A percentile compares a stretch with the other conserved stretches of the same genome.
phyloP scores from a whole-genome alignment of 257 asterid species.

The Lithospermum erythrorhizon region DNA sequence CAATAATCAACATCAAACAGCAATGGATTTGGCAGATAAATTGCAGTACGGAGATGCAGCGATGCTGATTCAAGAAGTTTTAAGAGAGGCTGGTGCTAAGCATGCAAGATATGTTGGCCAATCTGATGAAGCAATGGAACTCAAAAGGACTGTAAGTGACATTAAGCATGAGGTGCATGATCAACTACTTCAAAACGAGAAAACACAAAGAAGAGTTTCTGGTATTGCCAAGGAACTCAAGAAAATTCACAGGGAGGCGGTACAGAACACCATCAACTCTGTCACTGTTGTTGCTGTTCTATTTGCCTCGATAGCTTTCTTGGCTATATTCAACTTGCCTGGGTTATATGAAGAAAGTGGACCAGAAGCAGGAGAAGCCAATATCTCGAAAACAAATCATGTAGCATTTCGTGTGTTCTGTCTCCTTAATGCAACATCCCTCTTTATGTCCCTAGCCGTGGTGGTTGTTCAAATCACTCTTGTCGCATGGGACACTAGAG shows the following conservation, averaged over 20 bases:
- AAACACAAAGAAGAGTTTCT: slow-evolving; percentile 78
- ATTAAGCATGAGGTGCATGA: slow-evolving; percentile 90
- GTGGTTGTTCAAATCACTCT: slow-evolving; percentile 89
- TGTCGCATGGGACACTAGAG: slow-evolving; percentile 86
- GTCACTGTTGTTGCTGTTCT: slow-evolving; percentile 89
- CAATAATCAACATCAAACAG: slow-evolving; percentile 68
- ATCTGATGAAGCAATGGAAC: slow-evolving; percentile 64
- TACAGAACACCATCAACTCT: slow-evolving; percentile 82
- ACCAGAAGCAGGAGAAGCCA: slow-evolving; percentile 50
- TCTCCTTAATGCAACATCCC: slow-evolving; percentile 72
- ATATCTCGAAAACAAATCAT: slow-evolving; percentile 19
- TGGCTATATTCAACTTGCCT: slow-evolving; percentile 84
- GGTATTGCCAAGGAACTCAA: slow-evolving; percentile 95
- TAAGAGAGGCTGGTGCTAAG: slow-evolving; percentile 77
- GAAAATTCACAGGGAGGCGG: slow-evolving; percentile 88
- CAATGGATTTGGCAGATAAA: slow-evolving; percentile 93
- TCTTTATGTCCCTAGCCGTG: slow-evolving; percentile 82
- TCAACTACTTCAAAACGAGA: slow-evolving; percentile 82
- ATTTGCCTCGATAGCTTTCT: slow-evolving; percentile 86
- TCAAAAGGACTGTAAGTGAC: slow-evolving; percentile 91
- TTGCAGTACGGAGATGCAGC: slow-evolving; percentile 71
- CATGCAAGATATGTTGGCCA: slow-evolving; percentile 61
- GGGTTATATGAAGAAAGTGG: slow-evolving; percentile 49
- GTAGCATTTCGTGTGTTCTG: slow-evolving; percentile 70
- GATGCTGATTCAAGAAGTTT: slow-evolving; percentile 56